Evolutionary conservation across 805 yeast genomes (phyloP).

Genomic region (Kodamaea neixiangensis): DNA sequence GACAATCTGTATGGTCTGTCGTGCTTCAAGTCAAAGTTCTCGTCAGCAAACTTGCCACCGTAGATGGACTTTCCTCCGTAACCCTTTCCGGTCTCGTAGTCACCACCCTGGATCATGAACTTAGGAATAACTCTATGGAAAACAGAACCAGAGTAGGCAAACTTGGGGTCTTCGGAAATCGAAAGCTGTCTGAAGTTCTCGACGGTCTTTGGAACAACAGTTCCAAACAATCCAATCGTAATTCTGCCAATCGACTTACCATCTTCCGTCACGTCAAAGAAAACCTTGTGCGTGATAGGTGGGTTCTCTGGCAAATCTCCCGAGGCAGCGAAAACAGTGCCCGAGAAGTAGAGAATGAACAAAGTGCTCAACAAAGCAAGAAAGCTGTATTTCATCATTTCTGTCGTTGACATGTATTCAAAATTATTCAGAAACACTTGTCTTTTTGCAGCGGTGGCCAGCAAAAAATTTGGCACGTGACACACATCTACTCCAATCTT

Average conservation of each 20-base stretch:
- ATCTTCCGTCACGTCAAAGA: conserved; percentile 82
- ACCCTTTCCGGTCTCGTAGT: conserved; percentile 70
- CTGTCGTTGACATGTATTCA: neutral
- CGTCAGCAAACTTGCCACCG: conserved; percentile 75
- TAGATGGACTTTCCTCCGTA: conserved; percentile 82
- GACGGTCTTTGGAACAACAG: conserved; percentile 78
- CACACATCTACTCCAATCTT: conserved; percentile 8
- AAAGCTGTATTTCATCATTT: conserved; percentile 16
- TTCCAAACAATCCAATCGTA: conserved; percentile 84
- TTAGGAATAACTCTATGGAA: conserved; percentile 75
- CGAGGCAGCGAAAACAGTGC: conserved; percentile 12
- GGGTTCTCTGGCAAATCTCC: conserved; percentile 43
- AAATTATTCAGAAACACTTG: neutral
- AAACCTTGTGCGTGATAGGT: conserved; percentile 74
- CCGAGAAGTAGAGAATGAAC: conserved; percentile 14
- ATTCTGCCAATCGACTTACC: conserved; percentile 77
- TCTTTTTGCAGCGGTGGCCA: neutral
- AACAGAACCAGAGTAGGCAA: conserved; percentile 61
- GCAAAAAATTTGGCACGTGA: neutral
- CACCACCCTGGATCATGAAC: conserved; percentile 90
- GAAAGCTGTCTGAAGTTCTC: conserved; percentile 85
- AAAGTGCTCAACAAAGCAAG: conserved; percentile 15
- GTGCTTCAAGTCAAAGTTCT: conserved; percentile 69
- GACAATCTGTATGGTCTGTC: conserved; percentile 68
- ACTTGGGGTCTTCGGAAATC: conserved; percentile 56